Evolutionary conservation across 2,329 filamentous ascomycete species (phyloP).

Genomic region (Zalaria obscura): DNA sequence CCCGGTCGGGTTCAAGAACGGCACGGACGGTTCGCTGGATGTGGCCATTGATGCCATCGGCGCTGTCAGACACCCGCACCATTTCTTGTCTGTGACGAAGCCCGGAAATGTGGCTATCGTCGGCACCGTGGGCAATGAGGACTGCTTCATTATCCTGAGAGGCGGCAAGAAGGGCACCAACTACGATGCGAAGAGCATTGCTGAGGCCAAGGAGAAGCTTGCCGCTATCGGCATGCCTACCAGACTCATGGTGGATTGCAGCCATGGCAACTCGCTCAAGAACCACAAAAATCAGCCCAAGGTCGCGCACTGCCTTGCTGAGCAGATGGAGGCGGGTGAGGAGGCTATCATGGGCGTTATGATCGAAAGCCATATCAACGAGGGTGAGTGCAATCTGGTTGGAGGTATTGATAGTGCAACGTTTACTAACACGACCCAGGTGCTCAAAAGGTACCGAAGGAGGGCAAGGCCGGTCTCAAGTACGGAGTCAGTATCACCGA

Average conservation of each 20-base stretch:
- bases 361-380: constrained; percentile 96
- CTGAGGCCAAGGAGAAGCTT: constrained; percentile 67
- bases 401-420: no score
- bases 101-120: constrained; percentile 91
- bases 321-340: constrained; percentile 77
- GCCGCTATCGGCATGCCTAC: constrained; percentile 53
- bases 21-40: constrained; percentile 77
- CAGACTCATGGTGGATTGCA: constrained; percentile 94
- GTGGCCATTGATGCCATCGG: constrained; percentile 95
- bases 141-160: constrained; percentile 91
- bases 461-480: constrained; percentile 73
- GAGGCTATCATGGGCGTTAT: constrained; percentile 88
- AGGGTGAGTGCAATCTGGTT: constrained; percentile 50
- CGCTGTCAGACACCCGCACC: constrained; percentile 79
- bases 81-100: constrained; percentile 96
- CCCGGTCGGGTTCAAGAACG: constrained; percentile 99
- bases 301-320: constrained; percentile 67
- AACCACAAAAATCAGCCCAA: constrained; percentile 96
- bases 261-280: constrained; percentile 80
- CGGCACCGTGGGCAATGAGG: constrained; percentile 84
- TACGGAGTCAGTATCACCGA: constrained; percentile 96
- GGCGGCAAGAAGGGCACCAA: constrained; percentile 91
- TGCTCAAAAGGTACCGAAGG: constrained; percentile 78
- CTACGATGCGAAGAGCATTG: constrained; percentile 75
- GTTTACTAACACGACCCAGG: constrained; percentile 31